Base-by-base conservation (phyloP, 2,329 filamentous ascomycete species). In the Apiospora kogelbergensis region DNA sequence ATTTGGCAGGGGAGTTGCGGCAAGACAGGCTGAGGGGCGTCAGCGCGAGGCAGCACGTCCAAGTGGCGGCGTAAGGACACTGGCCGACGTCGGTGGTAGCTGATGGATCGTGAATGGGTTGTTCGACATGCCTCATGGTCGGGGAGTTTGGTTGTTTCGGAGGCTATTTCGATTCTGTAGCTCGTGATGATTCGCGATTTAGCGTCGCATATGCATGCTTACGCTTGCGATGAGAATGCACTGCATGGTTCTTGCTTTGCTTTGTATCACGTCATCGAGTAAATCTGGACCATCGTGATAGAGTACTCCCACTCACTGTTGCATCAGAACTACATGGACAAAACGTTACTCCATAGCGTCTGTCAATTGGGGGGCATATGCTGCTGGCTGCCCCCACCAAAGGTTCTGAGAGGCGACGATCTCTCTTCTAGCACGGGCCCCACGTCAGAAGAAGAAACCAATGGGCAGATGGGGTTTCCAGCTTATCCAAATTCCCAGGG, bases 61-160 rank as follows among this genome's bases (percentile, higher is more conserved):
- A 57, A 68, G 74, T 17, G 64, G 41, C 41, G 77, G 77, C 44
- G 74, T 78, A 48, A 84, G 81, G 79, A 89, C 87, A 1, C 72
- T 89, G 77, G 84, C 86, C 9, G 87, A 89, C 72, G 73, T 89
- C 69, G 82, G 81, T 45, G 74, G 74, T 10, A 76, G 73, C 46
- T 76, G 72, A 67, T n/a, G 17, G 20, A 37, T 11, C 17, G 10
- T 60, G 33, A 20, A 3, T 37, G 53, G 9, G 30, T 13, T 60
- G 17, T 37, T n/a, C n/a, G 10, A 13, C 22, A n/a, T 37, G 10
- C 40, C 3, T 37, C 7, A 17, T n/a, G 53, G 17, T 20, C n/a
- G 30, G 20, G 53, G 53, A 60, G 53, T 60, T 60, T 9, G 53
- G 53, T 60, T 60, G 26, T n/a, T 60, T 60, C 53, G 53, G 53